These are phyloP conservation scores for Groenewaldozyma tartarivorans DNA, from an alignment of 805 yeast species.

Conservation along the genomic window DNA sequence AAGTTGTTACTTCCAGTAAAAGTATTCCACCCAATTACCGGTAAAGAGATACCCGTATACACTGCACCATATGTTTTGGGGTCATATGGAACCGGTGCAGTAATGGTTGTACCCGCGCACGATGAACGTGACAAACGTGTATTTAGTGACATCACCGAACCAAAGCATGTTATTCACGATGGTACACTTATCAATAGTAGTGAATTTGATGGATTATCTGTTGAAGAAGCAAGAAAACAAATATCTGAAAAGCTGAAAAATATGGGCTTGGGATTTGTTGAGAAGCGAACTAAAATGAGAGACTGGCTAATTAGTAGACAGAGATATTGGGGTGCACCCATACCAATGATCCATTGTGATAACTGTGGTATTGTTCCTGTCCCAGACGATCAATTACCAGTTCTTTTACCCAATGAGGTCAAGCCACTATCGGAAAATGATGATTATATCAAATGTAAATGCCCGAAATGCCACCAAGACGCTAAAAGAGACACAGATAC, in stretches of 20 bases:
- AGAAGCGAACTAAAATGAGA: slow-evolving; percentile 39
- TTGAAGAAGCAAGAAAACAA: slow-evolving; percentile 41
- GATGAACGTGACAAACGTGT: slow-evolving; percentile 62
- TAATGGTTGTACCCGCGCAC: slow-evolving; percentile 97
- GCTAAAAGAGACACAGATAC: slow-evolving; percentile 93
- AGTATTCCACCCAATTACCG: slow-evolving; percentile 47
- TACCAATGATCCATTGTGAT: slow-evolving; percentile 84
- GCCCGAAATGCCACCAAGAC: slow-evolving; percentile 64
- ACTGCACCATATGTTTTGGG: slow-evolving; percentile 87
- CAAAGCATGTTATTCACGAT: background rate
- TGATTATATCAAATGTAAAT: slow-evolving; percentile 60
- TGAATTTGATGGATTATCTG: slow-evolving; percentile 40
- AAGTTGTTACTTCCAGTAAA: slow-evolving; percentile 50
- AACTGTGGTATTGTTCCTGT: slow-evolving; percentile 87
- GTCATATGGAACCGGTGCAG: slow-evolving; percentile 84
- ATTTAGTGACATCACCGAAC: slow-evolving; percentile 36
- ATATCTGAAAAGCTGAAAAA: slow-evolving; percentile 41
- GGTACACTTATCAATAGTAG: slow-evolving; percentile 30
- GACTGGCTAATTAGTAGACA: slow-evolving; percentile 96
- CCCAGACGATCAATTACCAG: slow-evolving; percentile 81
- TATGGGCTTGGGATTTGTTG: background rate
- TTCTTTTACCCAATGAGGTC: slow-evolving; percentile 51
- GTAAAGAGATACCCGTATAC: slow-evolving; percentile 51
- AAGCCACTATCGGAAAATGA: slow-evolving; percentile 59
- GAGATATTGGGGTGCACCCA: slow-evolving; percentile 98